phyloP scores from a whole-genome alignment of 805 yeast species.

The Ogataea trehaloabstinens region DNA sequence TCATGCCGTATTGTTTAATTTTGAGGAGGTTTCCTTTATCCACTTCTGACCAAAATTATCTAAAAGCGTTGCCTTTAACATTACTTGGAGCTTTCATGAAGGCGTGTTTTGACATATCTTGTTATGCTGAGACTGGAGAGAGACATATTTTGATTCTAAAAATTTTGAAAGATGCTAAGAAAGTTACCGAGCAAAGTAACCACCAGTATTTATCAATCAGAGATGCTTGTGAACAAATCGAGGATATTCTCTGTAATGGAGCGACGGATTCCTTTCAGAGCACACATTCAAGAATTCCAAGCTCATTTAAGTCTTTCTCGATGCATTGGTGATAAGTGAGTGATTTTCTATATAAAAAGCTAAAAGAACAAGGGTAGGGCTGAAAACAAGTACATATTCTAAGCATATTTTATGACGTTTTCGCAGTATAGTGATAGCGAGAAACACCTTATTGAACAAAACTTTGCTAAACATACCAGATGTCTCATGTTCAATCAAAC shows the following conservation, averaged over 20 bases:
- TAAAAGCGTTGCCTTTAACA: background rate
- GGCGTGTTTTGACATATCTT: background rate
- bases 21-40: constrained; percentile 17
- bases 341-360: too few species aligned
- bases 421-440: too few species aligned
- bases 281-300: background rate
- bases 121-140: background rate
- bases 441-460: too few species aligned
- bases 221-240: background rate
- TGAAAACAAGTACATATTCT: too few species aligned
- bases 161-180: background rate
- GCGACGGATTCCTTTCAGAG: background rate
- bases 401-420: too few species aligned
- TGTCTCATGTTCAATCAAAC: too few species aligned
- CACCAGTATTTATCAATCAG: background rate
- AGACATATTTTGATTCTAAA: background rate
- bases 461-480: too few species aligned
- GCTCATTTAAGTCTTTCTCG: background rate
- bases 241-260: background rate
- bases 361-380: too few species aligned
- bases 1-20: background rate
- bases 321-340: background rate
- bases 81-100: background rate
- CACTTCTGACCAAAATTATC: background rate
- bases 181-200: background rate